Percentiles rank a stretch among this genome's conserved stretches.
Conservation (phyloP, 805 yeast species). For the Lipomyces oligophaga region DNA sequence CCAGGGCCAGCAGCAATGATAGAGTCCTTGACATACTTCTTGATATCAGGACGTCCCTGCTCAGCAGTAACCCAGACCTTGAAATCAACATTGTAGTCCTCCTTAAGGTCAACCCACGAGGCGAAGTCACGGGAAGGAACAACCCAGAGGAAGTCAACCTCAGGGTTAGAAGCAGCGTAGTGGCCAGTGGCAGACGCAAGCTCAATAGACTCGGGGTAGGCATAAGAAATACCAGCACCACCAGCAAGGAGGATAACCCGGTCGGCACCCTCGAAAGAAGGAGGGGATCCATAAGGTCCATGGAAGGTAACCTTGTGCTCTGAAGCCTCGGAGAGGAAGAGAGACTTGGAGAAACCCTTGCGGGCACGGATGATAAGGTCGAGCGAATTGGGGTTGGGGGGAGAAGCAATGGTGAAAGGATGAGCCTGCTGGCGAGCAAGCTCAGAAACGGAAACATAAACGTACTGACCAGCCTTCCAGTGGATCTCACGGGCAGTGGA, state of each 20-base stretch:
- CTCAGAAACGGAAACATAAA: constrained; percentile 20
- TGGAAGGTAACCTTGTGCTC: constrained; percentile 30
- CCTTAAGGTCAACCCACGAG: constrained; percentile 34
- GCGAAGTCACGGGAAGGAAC: constrained; percentile 33
- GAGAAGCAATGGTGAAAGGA: constrained; percentile 30
- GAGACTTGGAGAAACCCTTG: constrained; percentile 34
- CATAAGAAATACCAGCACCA: constrained; percentile 38
- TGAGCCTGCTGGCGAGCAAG: constrained; percentile 30
- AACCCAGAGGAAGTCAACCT: constrained; percentile 35
- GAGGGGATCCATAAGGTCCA: constrained; percentile 29
- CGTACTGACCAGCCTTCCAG: constrained; percentile 31
- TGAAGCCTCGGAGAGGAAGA: constrained; percentile 24
- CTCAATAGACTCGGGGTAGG: constrained; percentile 32
- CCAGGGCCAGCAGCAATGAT: constrained; percentile 29
- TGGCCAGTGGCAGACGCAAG: constrained; percentile 24
- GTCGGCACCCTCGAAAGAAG: constrained; percentile 26
- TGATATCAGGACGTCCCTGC: constrained; percentile 35
- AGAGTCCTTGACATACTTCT: constrained; percentile 27
- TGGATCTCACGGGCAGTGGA: constrained; percentile 27
- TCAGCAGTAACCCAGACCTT: constrained; percentile 35
- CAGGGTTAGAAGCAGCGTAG: constrained; percentile 27
- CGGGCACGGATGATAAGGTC: constrained; percentile 36
- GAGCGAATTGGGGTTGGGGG: constrained; percentile 29
- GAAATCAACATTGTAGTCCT: constrained; percentile 30
- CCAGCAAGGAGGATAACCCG: constrained; percentile 34